phyloP scores from a whole-genome alignment of 805 yeast species.

The Ogataea saltuana region DNA sequence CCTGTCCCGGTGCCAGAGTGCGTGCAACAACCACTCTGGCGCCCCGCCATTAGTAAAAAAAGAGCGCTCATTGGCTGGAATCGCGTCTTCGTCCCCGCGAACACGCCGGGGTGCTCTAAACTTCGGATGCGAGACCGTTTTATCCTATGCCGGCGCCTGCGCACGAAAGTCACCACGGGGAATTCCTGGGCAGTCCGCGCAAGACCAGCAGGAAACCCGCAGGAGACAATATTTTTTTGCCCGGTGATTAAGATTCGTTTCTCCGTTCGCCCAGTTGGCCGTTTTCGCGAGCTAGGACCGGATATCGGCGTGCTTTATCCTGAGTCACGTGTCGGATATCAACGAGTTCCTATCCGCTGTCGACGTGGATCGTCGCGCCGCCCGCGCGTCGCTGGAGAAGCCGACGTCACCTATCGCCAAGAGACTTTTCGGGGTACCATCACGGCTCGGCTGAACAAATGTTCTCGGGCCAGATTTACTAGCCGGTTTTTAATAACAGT shows the following conservation, averaged over 20 bases:
- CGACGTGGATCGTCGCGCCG: not conserved
- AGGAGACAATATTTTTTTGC: not conserved
- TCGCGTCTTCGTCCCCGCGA: conserved; percentile 1
- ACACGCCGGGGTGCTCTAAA: conserved; percentile 2
- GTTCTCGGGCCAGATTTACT: no score
- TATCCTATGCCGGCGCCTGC: conserved; percentile 4
- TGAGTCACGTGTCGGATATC: no score
- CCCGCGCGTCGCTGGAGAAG: no score
- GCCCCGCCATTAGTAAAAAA: conserved; percentile 10
- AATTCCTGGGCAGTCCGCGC: no score
- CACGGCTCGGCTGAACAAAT: no score
- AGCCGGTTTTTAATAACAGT: no score
- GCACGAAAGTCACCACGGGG: not conserved
- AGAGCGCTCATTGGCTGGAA: conserved; percentile 12
- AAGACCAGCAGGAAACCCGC: not conserved
- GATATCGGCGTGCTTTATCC: conserved; percentile 4
- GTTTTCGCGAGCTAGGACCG: conserved; percentile 3
- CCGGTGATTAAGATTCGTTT: not conserved
- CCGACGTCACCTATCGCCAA: no score
- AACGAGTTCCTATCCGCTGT: no score
- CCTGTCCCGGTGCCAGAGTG: not conserved
- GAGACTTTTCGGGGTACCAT: no score
- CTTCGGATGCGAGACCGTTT: conserved; percentile 13
- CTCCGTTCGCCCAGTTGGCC: conserved; percentile 4
- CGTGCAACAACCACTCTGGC: not conserved